phyloP scores from a whole-genome alignment of 768 basidiomycete species.

The Omphalotus guepiniiformis region DNA sequence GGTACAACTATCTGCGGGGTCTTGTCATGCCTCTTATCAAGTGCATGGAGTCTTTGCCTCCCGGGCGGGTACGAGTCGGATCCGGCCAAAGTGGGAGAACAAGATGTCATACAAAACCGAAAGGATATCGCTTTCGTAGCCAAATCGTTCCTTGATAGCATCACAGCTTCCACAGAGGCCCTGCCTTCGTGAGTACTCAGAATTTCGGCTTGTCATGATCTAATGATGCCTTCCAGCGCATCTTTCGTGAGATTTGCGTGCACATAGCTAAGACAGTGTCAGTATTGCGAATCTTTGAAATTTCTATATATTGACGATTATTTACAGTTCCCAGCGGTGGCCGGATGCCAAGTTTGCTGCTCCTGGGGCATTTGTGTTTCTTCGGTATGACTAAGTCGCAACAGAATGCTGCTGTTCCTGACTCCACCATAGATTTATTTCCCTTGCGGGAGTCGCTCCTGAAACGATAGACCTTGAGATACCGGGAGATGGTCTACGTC shows the following conservation, averaged over 20 bases:
- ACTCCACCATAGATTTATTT: slow-evolving; percentile 65
- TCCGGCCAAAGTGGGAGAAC: slow-evolving; percentile 52
- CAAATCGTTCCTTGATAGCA: slow-evolving; percentile 68
- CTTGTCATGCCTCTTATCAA: slow-evolving; percentile 75
- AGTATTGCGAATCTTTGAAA: slow-evolving; percentile 23
- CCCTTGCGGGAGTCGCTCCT: slow-evolving; percentile 84
- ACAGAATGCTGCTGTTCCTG: not conserved
- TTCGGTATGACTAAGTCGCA: slow-evolving; percentile 56
- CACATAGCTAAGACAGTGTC: slow-evolving; percentile 80
- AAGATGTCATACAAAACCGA: slow-evolving; percentile 64
- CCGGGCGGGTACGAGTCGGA: slow-evolving; percentile 79
- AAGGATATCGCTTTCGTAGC: slow-evolving; percentile 71
- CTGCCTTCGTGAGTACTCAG: slow-evolving; percentile 63
- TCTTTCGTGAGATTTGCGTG: slow-evolving; percentile 83
- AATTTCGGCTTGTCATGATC: too few relatives aligned
- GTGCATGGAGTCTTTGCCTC: slow-evolving; percentile 66
- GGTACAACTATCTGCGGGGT: slow-evolving; percentile 85
- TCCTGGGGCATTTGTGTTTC: slow-evolving; percentile 87
- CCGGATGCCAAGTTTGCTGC: slow-evolving; percentile 79
- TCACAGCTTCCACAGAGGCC: slow-evolving; percentile 62
- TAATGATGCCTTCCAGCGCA: slow-evolving; percentile 39
- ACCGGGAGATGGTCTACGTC: slow-evolving; percentile 64
- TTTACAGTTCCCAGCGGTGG: slow-evolving; percentile 56
- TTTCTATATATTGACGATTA: not conserved
- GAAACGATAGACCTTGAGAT: slow-evolving; percentile 81